Evolutionary conservation across 495 filamentous ascomycete species (phyloP), one percentile per base, ranked within the genome.

Genomic region (Penicillium canescens): DNA sequence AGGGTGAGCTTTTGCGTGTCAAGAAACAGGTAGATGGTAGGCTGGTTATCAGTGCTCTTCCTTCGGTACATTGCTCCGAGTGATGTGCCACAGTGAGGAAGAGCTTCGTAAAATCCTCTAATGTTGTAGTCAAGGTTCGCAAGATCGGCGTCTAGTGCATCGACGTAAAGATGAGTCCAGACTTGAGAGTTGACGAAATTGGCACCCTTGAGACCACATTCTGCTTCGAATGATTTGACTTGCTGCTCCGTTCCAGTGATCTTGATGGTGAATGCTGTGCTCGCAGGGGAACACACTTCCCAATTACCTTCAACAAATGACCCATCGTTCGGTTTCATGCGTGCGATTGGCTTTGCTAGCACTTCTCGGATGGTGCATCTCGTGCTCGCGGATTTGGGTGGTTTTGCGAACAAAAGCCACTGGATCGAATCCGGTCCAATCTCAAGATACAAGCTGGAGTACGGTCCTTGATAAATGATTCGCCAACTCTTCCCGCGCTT

Each of bases 41-140:
- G 55, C 4, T 59, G 53, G 13, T 50, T 40, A 5, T 54, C 46
- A 6, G 35, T 50, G 4, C 47, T 49, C 20, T 57, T 42, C 24
- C 66, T 63, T 50, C 70, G 78, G 52, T 89, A 84, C 8, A 93
- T 71, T 31, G 75, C 74, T 7, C 76, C 72, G 38, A 71, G 76
- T 0, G 91, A 79, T 3, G 84, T 90, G 13, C 88, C 91, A 61
- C 91, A 96, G 2, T 83, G 54, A 3, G 78, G 82, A 8, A 80
- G 64, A 13, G 78, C 71, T 1, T 69, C 37, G 62, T 91, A 93
- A 0, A 50, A 60, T 1, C 89, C 88, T 3, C 54, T 55, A 16
- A 91, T 62, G 42, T 82, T 72, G 0, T 56, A 20, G 20, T 76
- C 74, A 16, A 81, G 61, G 14, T 46, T 55, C 28, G 60, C 34